Evolutionary conservation across 306 rosid species (phyloP).

Genomic region (Cucurbita ficifolia): DNA sequence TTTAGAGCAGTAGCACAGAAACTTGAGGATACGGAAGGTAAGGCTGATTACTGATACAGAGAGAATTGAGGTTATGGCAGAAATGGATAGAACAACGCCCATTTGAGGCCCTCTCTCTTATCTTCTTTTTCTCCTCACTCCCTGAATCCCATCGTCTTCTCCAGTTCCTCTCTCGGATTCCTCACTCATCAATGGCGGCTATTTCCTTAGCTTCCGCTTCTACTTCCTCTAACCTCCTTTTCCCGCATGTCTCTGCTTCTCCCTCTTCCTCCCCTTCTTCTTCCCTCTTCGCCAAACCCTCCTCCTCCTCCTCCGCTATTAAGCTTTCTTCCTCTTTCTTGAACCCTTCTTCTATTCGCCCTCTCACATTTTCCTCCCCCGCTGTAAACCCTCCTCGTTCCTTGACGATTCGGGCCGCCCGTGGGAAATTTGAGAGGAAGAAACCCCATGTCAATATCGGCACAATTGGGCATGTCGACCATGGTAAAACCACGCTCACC

Average conservation of each 20-base stretch:
- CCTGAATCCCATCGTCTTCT: background rate
- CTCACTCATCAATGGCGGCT: constrained; percentile 29
- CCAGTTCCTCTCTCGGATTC: background rate
- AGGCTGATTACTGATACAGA: background rate
- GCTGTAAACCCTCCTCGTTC: constrained; percentile 20
- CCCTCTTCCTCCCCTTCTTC: constrained; percentile 10
- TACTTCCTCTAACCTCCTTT: constrained; percentile 31
- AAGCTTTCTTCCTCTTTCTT: constrained; percentile 54
- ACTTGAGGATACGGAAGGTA: background rate
- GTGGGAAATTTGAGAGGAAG: constrained; percentile 77
- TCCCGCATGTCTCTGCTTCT: constrained; percentile 5
- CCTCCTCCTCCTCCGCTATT: background rate
- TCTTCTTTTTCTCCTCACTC: too few species aligned
- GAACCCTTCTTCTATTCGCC: constrained; percentile 45
- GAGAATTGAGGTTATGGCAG: constrained; percentile 7
- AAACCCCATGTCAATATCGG: constrained; percentile 86
- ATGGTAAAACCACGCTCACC: constrained; percentile 80
- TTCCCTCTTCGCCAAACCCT: constrained; percentile 15
- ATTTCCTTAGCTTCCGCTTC: constrained; percentile 28
- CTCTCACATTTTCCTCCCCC: constrained; percentile 17
- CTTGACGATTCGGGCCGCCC: constrained; percentile 58
- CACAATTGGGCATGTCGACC: constrained; percentile 88
- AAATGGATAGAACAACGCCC: constrained; percentile 26
- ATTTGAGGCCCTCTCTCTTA: constrained; percentile 21
- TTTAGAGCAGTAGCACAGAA: constrained; percentile 6